Base-by-base conservation (phyloP, 345 rosid genomes). In the Salix dunnii region DNA sequence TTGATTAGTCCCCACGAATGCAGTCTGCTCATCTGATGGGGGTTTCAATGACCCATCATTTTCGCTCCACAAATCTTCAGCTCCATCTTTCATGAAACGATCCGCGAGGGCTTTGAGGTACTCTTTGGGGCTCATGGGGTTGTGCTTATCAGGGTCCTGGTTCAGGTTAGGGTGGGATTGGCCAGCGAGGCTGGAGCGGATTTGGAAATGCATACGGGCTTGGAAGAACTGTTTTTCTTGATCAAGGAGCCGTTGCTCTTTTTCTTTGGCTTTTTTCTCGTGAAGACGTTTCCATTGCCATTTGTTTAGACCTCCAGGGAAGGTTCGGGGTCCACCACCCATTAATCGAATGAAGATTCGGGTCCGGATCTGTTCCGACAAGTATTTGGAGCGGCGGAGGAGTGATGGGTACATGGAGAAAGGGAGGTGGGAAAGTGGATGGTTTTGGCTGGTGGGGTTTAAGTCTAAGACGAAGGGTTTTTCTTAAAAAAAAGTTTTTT, bases 241-340 rank as follows among this genome's bases (percentile, higher is more conserved):
- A 1, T 91, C 88, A 33, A 96, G 90, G 66, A 96, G 97, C 43
- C 88, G 85, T 70, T 80, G 91, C 80, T 94, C 98, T 84, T 96
- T 96, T 80, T 96, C 99, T 80, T 72, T 83, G 35, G 97, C 99
- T 76, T 86, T 88, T 85, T 91, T 96, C 89, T 96, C 98, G 86
- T 94, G 98, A 80, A 96, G 85, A 18, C 97, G 97, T 85, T 94
- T 96, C 99, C 99, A 96, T 53, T 94, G 98, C 99, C 97, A 96
- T 83, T 96, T 91, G 92, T 96, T 94, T 9, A 94, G 63, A 23
- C 98, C 98, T 36, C 97, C 98, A 0, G 98, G 99, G 53, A 93
- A 96, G 10, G 97, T 94, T 67, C 99, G 89, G 0, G 99, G 97
- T 38, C 98, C 99, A 6, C 97, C 99, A 28, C 97, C 98, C 99